Evolutionary conservation across 2,329 filamentous ascomycete genomes (phyloP).

Genomic region (Talaromyces pinophilus): DNA sequence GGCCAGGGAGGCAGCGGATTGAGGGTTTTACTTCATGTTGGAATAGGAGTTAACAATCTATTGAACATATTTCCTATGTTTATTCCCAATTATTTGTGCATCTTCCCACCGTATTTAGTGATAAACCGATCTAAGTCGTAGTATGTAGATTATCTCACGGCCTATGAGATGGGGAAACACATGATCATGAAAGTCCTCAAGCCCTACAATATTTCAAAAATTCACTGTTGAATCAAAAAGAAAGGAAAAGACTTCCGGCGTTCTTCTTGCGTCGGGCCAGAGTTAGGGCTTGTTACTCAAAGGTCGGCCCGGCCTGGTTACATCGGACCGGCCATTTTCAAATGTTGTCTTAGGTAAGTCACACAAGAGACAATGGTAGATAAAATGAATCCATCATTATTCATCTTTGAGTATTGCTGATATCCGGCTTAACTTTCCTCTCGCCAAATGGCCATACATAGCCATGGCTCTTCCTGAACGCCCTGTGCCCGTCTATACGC

Average conservation of each 20-base stretch:
- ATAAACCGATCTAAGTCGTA: not conserved
- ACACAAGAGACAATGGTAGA: not conserved
- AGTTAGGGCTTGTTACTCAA: not conserved
- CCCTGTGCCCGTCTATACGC: conserved; percentile 7
- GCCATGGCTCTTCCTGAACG: conserved; percentile 4
- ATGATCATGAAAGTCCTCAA: not conserved
- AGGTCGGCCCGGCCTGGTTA: not conserved
- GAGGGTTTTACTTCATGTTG: not conserved
- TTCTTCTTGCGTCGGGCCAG: not conserved
- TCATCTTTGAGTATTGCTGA: not conserved
- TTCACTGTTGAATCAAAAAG: not conserved
- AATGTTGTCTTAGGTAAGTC: not conserved
- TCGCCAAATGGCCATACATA: not conserved
- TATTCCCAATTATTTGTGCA: not conserved
- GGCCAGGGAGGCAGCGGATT: not conserved
- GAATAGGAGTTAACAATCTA: not conserved
- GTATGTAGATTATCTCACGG: not conserved
- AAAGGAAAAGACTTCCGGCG: not conserved
- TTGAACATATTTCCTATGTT: not conserved
- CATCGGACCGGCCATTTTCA: not conserved
- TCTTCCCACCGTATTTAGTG: not conserved
- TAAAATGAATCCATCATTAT: not conserved
- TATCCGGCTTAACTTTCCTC: not conserved
- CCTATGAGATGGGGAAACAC: not conserved
- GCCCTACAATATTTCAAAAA: not conserved